Evolutionary conservation across 1,284 basidiomycete genomes (phyloP), one percentile per base, ranked within the genome.

Genomic region (Violaceomyces palustris): DNA sequence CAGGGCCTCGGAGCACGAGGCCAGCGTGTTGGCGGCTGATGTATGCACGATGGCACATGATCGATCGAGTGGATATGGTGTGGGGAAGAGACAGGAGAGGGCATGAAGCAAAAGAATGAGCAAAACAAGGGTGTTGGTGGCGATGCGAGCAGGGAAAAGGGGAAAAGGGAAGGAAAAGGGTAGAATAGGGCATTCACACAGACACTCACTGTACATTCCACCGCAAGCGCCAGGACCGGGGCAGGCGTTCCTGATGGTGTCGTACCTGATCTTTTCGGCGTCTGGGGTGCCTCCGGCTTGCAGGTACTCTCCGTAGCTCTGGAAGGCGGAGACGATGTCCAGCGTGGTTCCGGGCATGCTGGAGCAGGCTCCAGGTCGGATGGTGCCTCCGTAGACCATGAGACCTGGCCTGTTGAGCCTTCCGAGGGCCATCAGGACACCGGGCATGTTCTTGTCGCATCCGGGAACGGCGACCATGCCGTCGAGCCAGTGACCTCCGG

Each of bases 191-290:
- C 21, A 19, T 14, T 29, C 40, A 21, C 35, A 44, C 42, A 57
- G n/a, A n/a, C n/a, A n/a, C n/a, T n/a, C n/a, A n/a, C n/a, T n/a
- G 53, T 72, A 73, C 71, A 73, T 73, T 26, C 71, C 71, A 46
- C 69, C 69, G 40, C 71, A 73, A 9, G 69, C 69, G 26, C 71
- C 71, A 0, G 61, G 56, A 39, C 69, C 69, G 25, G 71, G 71
- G 50, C 71, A 73, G 8, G 61, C 51, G 45, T 72, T 45, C 19
- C 69, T 53, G 15, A 72, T 57, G 8, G 61, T 67, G 34, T 73
- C 67, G 49, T 67, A 64, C 19, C 69, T 62, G 24, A 64, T 61
- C 50, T 61, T 59, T 35, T 73, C 71, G 7, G 69, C 71, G 19
- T 64, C 59, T 1, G 61, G 54, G 4, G 67, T 62, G 26, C 60